Base-by-base conservation (phyloP, 768 basidiomycete species). In the Tubosaeta sp. region DNA sequence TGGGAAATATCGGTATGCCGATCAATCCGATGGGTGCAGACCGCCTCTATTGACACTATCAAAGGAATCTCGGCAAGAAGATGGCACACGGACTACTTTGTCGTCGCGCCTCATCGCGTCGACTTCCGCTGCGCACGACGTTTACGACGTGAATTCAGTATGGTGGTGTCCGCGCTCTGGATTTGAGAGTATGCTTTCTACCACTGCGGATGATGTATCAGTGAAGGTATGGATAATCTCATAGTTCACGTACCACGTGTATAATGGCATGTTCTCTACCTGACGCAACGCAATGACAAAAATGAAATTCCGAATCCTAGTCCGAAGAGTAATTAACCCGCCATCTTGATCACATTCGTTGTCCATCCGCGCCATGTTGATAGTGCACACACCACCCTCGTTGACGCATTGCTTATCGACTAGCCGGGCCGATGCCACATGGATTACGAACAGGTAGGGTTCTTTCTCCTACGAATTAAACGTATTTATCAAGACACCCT, bases 111-210 rank as follows among this genome's bases (percentile, higher is more conserved):
- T 91, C 0, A 74, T 95, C 25, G 83, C 82, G 0, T 72, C 73
- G 2, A 56, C 86, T 3, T 71, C 78, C 16, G 72, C 79, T 11
- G 86, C 91, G 1, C 97, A 99, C 62, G 88, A 81, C 1, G 84
- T 91, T 1, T 75, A 81, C 59, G 97, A 99, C 64, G 79, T 94
- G 25, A 98, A 99, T 69, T 74, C 81, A 11, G 78, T 95, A 19
- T 75, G 77, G 3, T 98, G 94, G 92, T 93, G 91, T 70, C 80
- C 85, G 2, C 72, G 86, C 33, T 64, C 72, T 17, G 87, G 85
- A 1, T 76, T 74, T 44, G 76, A 82, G 54, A 78, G 86, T 55
- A 48, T 95, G 4, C 69, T 97, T 3, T 90, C 88, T 2, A 91
- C 87, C 2, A 81, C 85, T 5, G 93, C 89, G 0, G 95, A 99